Conservation (phyloP, 1,139 yeast species). For the Blastobotrys apis region DNA sequence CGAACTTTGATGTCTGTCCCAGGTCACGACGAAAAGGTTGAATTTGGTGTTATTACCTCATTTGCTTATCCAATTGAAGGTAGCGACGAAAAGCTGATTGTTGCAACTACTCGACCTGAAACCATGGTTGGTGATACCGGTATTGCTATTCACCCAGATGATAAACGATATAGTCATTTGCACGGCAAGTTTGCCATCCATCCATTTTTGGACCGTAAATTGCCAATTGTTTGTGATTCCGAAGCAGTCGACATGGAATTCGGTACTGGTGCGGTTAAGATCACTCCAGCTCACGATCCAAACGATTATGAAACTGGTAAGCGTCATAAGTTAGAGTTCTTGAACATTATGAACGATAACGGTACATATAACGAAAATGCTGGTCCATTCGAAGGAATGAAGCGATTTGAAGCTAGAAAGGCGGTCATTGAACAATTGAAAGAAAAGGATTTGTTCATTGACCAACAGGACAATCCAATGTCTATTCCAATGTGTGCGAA, state of each 20-base stretch:
- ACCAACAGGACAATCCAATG: constrained; percentile 93
- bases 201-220: constrained; percentile 79
- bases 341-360: constrained; percentile 87
- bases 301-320: constrained; percentile 97
- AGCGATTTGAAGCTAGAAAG: constrained; percentile 91
- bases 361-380: constrained; percentile 88
- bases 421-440: constrained; percentile 78
- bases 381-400: constrained; percentile 83
- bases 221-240: constrained; percentile 84
- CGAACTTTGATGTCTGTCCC: constrained; percentile 81
- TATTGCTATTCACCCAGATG: constrained; percentile 95
- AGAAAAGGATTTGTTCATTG: constrained; percentile 69
- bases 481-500: constrained; percentile 88
- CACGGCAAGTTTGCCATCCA: constrained; percentile 91
- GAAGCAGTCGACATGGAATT: constrained; percentile 99
- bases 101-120: constrained; percentile 99
- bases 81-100: constrained; percentile 83
- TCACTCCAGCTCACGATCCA: constrained; percentile 97
- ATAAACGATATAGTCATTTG: constrained; percentile 83
- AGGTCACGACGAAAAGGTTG: constrained; percentile 83
- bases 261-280: constrained; percentile 99
- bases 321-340: constrained; percentile 82
- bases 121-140: constrained; percentile 97
- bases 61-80: constrained; percentile 86
- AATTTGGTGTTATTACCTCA: constrained; percentile 93